These are phyloP conservation scores for Styphnolobium japonicum DNA, from an alignment of 306 rosid species.

Conservation along the genomic window DNA sequence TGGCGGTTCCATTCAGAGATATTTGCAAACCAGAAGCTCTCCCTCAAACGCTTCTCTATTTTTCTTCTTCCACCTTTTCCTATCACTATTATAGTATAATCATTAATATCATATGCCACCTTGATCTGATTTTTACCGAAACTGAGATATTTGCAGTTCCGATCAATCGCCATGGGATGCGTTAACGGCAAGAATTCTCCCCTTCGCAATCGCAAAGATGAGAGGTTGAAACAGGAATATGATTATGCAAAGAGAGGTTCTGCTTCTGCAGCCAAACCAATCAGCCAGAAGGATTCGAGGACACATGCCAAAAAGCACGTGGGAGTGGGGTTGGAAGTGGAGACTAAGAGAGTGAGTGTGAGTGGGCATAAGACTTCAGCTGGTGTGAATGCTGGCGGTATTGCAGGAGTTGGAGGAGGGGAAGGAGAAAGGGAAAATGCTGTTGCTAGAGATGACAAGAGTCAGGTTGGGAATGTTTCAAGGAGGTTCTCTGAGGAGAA, in stretches of 20 bases:
- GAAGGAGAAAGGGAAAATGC: neutral
- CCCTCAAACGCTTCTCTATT: neutral
- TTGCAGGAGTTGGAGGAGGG: neutral
- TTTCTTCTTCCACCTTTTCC: neutral
- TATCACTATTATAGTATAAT: too few species aligned
- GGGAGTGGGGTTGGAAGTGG: neutral
- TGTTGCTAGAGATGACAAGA: neutral
- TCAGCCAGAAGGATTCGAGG: neutral
- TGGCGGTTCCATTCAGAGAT: neutral
- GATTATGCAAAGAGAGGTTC: slow-evolving; percentile 13
- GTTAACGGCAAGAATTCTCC: slow-evolving; percentile 28
- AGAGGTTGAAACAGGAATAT: slow-evolving; percentile 16
- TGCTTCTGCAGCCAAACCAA: neutral
- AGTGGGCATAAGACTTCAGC: neutral
- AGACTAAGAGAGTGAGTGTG: neutral
- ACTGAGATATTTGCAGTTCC: slow-evolving; percentile 6
- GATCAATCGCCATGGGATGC: slow-evolving; percentile 61
- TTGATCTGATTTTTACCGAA: too few species aligned
- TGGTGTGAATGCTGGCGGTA: neutral
- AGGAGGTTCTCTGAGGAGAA: slow-evolving; percentile 7
- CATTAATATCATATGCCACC: too few species aligned
- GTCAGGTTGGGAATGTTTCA: slow-evolving; percentile 16
- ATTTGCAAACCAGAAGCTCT: neutral
- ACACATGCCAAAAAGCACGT: neutral
- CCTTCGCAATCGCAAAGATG: neutral